Conservation (phyloP, 2,329 filamentous ascomycete genomes). For the Xylaria sp. region DNA sequence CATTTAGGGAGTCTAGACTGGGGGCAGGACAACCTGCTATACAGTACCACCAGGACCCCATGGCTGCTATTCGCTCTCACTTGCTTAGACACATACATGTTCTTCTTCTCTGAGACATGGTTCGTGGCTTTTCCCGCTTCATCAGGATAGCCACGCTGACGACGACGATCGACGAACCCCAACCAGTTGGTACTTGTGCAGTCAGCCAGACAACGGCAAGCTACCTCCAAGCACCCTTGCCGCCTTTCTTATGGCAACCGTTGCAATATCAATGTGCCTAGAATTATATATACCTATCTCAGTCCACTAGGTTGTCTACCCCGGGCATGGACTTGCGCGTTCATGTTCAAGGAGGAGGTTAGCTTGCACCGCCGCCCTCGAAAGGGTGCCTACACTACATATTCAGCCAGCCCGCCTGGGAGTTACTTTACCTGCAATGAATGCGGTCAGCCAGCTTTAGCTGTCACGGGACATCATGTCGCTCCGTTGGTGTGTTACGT, state of each 20-base stretch:
- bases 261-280: too few relatives aligned
- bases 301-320: too few relatives aligned
- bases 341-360: not conserved
- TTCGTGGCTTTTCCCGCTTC: not conserved
- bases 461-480: not conserved
- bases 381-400: not conserved
- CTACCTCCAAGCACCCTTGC: constrained; percentile 11
- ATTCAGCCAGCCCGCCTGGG: not conserved
- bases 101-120: too few relatives aligned
- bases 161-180: constrained; percentile 6
- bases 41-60: not conserved
- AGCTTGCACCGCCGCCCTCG: not conserved
- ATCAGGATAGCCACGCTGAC: not conserved
- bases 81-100: too few relatives aligned
- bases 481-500: not conserved
- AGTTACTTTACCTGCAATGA: not conserved
- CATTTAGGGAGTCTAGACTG: constrained; percentile 18
- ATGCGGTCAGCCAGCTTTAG: not conserved
- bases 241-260: not conserved
- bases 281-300: too few relatives aligned
- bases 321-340: not conserved
- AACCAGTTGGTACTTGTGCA: not conserved
- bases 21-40: not conserved
- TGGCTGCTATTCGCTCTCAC: too few relatives aligned
- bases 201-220: constrained; percentile 4